These are phyloP conservation scores for Cutaneotrichosporon curvatum DNA, from an alignment of 1,284 basidiomycete genomes.

Conservation along the genomic window DNA sequence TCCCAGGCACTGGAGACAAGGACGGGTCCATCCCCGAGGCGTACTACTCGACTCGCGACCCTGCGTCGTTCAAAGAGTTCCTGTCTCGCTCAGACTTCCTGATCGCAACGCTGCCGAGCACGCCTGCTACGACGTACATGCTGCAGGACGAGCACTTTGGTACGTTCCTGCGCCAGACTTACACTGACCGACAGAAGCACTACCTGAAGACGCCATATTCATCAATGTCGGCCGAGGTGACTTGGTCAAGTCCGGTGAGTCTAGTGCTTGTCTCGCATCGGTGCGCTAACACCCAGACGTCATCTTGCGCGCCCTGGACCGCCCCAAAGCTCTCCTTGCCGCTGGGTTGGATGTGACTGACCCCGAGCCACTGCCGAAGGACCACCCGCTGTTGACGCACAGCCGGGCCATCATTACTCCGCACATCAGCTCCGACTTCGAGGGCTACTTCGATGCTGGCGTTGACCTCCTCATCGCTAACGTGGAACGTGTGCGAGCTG, in stretches of 20 bases:
- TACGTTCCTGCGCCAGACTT: background rate
- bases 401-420: conserved; percentile 39
- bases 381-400: conserved; percentile 41
- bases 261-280: background rate
- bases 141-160: conserved; percentile 29
- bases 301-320: conserved; percentile 3
- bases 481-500: conserved; percentile 34
- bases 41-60: conserved; percentile 37
- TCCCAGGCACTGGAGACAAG: conserved; percentile 41
- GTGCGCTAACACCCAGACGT: conserved; percentile 2
- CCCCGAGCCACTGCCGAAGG: conserved; percentile 42
- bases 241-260: conserved; percentile 34
- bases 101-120: conserved; percentile 40
- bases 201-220: conserved; percentile 37
- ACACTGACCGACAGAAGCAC: conserved; percentile 12
- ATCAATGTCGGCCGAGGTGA: conserved; percentile 46
- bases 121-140: conserved; percentile 31
- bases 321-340: conserved; percentile 25
- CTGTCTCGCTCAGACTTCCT: conserved; percentile 34
- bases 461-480: conserved; percentile 44
- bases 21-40: conserved; percentile 34
- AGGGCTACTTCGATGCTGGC: conserved; percentile 34
- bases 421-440: conserved; percentile 36
- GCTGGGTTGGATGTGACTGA: conserved; percentile 45
- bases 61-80: conserved; percentile 34